A percentile compares a stretch with the other conserved stretches of the same genome.
Conservation (phyloP, 202 grass and related monocot genomes). For the Cymbopogon flexuosus region DNA sequence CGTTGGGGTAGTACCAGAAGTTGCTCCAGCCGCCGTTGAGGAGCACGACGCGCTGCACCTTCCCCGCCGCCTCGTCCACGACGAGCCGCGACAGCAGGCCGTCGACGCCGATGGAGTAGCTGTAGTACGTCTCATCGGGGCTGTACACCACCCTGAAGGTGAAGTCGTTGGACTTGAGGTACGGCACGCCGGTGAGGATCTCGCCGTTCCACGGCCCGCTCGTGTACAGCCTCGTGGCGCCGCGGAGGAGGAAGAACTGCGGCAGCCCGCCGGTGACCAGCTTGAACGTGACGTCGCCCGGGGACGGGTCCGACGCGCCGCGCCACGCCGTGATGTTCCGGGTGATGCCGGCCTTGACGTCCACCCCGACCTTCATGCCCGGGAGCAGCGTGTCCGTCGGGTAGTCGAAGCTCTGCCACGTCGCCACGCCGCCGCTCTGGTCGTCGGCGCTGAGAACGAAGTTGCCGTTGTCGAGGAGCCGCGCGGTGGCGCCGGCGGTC, state of each 20-base stretch:
- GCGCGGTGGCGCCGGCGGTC: conserved; percentile 10
- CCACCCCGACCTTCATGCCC: conserved; percentile 64
- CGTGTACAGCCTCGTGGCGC: neutral
- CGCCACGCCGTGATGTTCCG: conserved; percentile 57
- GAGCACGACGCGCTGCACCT: conserved; percentile 41
- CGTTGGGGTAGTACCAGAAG: conserved; percentile 60
- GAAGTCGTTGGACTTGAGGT: conserved; percentile 37
- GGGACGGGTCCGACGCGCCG: conserved; percentile 41
- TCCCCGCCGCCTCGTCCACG: neutral
- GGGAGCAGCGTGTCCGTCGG: conserved; percentile 68
- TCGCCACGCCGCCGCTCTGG: conserved; percentile 15
- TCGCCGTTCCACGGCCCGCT: conserved; percentile 67
- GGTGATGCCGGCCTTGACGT: conserved; percentile 30
- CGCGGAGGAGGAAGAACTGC: conserved; percentile 39
- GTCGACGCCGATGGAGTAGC: conserved; percentile 25
- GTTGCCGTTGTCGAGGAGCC: conserved; percentile 49
- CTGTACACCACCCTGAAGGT: conserved; percentile 19
- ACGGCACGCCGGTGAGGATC: conserved; percentile 53
- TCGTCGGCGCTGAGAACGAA: conserved; percentile 38
- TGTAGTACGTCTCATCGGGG: conserved; percentile 52
- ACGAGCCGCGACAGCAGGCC: conserved; percentile 41
- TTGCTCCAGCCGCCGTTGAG: conserved; percentile 24
- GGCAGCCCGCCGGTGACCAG: conserved; percentile 32
- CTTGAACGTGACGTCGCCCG: conserved; percentile 36
- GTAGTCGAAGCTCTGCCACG: conserved; percentile 87